Evolutionary conservation across 768 basidiomycete species (phyloP).

Genomic region (Cytidiella melzeri): DNA sequence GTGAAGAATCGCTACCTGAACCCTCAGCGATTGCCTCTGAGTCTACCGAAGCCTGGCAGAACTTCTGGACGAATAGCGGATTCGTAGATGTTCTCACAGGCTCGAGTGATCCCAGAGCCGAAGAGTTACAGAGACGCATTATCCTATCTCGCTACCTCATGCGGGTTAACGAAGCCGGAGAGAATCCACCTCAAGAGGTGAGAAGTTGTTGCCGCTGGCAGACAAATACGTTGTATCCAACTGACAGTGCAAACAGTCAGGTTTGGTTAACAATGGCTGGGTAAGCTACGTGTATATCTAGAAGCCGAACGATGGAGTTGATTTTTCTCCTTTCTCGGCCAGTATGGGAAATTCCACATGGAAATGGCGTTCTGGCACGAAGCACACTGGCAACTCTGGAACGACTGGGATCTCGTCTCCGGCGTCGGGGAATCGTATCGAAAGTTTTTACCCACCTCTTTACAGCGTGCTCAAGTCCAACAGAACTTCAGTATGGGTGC

Average conservation of each 20-base stretch:
- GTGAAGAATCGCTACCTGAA: constrained; percentile 15
- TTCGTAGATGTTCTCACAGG: constrained; percentile 49
- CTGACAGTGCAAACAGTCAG: constrained; percentile 33
- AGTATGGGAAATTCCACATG: constrained; percentile 51
- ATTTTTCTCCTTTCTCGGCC: no score
- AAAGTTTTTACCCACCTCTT: constrained; percentile 41
- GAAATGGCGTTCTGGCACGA: constrained; percentile 60
- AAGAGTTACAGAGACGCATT: constrained; percentile 51
- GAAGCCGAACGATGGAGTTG: no score
- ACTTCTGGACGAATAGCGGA: constrained; percentile 42
- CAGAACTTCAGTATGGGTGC: constrained; percentile 50
- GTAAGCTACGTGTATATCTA: constrained; percentile 32
- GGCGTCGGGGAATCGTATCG: constrained; percentile 39
- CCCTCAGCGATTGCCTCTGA: constrained; percentile 26
- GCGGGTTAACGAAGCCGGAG: constrained; percentile 53
- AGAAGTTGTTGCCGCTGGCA: constrained; percentile 14
- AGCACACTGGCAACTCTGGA: constrained; percentile 56
- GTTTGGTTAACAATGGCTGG: constrained; percentile 52
- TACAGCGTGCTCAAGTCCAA: constrained; percentile 44
- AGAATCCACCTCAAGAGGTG: constrained; percentile 53
- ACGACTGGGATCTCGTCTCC: constrained; percentile 50
- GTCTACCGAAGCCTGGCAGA: constrained; percentile 36
- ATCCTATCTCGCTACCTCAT: constrained; percentile 51
- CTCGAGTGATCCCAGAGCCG: constrained; percentile 43
- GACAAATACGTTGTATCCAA: background rate